Conservation (phyloP, 1,139 yeast genomes). For the Meyerozyma guilliermondii region DNA sequence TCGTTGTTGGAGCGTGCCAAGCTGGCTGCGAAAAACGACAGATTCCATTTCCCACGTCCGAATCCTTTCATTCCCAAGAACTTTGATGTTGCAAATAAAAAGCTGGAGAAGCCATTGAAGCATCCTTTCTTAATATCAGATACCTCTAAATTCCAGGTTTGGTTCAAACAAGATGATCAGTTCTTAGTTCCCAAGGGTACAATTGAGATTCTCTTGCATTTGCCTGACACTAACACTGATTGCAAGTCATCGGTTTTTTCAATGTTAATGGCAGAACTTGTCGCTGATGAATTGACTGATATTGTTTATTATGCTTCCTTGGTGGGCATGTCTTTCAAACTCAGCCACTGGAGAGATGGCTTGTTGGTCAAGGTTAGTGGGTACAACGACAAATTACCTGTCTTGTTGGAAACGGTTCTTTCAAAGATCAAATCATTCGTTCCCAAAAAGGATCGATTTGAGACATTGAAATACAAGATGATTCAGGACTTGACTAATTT, state of each 20-base stretch:
- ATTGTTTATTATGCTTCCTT: conserved; percentile 77
- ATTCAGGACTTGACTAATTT: conserved; percentile 63
- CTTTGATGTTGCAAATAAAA: conserved; percentile 52
- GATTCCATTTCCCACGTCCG: conserved; percentile 57
- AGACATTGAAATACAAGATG: conserved; percentile 58
- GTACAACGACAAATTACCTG: conserved; percentile 73
- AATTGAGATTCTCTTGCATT: conserved; percentile 57
- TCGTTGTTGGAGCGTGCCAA: conserved; percentile 32
- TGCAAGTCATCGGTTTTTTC: conserved; percentile 55
- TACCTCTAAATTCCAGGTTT: conserved; percentile 40
- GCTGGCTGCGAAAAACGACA: conserved; percentile 26
- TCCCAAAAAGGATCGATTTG: conserved; percentile 57
- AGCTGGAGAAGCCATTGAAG: conserved; percentile 24
- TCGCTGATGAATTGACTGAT: conserved; percentile 74
- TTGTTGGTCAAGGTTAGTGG: conserved; percentile 66
- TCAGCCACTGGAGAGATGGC: conserved; percentile 66
- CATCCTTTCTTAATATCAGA: conserved; percentile 37
- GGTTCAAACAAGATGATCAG: conserved; percentile 91
- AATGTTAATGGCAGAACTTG: conserved; percentile 58
- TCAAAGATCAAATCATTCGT: conserved; percentile 47
- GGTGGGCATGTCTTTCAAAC: conserved; percentile 65
- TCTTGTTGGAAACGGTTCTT: conserved; percentile 57
- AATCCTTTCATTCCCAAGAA: conserved; percentile 81
- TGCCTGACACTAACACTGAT: conserved; percentile 58
- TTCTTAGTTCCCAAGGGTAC: conserved; percentile 86